Evolutionary conservation across 768 basidiomycete species (phyloP).

Genomic region (Mycena amicta): DNA sequence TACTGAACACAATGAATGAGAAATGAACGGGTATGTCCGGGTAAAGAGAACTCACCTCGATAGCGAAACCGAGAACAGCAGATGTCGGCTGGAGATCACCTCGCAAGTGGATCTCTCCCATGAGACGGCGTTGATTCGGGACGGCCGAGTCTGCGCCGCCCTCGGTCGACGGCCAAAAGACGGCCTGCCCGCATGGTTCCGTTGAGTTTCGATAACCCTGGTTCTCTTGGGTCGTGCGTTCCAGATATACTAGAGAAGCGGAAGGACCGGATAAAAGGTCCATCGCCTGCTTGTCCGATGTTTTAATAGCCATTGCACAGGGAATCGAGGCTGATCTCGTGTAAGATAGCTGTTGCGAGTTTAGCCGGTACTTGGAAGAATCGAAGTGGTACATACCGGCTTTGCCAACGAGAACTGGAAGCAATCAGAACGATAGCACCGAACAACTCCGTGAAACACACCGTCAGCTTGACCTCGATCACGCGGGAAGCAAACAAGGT

Average conservation of each 20-base stretch:
- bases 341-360: conserved; percentile 15
- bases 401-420: conserved; percentile 18
- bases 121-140: conserved; percentile 8
- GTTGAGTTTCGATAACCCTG: not conserved
- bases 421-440: not conserved
- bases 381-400: conserved; percentile 5
- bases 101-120: conserved; percentile 21
- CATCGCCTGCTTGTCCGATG: conserved; percentile 11
- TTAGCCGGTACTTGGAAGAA: not conserved
- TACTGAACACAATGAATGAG: conserved; percentile 8
- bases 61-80: conserved; percentile 7
- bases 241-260: conserved; percentile 13
- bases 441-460: not conserved
- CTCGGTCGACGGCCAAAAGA: conserved; percentile 21
- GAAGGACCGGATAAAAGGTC: conserved; percentile 15
- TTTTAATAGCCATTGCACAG: conserved; percentile 16
- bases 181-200: conserved; percentile 16
- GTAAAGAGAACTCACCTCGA: conserved; percentile 8
- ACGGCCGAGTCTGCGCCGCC: conserved; percentile 7
- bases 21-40: not conserved
- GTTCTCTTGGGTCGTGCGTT: conserved; percentile 7
- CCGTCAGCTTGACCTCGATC: conserved; percentile 14
- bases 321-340: conserved; percentile 12
- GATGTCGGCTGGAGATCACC: conserved; percentile 11
- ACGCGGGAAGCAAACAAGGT: conserved; percentile 17